A percentile compares a stretch with the other conserved stretches of the same genome.
Conservation (phyloP, 257 asterid genomes). For the Knoxia roxburghii region DNA sequence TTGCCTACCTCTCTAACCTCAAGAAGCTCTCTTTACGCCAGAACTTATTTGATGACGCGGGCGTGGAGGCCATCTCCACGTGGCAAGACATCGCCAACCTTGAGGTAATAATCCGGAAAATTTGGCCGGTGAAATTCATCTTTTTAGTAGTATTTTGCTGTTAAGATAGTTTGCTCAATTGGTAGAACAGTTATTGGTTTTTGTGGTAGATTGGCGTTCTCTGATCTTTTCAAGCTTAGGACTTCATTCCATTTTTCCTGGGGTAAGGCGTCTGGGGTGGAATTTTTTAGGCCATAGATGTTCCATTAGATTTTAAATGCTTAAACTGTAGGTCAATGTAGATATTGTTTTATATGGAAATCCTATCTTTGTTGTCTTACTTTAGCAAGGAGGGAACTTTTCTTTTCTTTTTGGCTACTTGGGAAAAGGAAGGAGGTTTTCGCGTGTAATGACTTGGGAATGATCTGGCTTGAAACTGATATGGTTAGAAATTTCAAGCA, state of each 20-base stretch:
- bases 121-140: background rate
- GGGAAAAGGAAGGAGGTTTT: too few relatives aligned
- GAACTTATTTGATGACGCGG: constrained; percentile 65
- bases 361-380: too few relatives aligned
- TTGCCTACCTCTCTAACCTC: constrained; percentile 62
- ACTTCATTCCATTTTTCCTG: background rate
- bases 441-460: background rate
- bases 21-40: constrained; percentile 88
- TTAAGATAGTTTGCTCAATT: background rate
- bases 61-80: constrained; percentile 57
- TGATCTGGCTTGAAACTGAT: background rate
- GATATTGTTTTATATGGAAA: too few relatives aligned
- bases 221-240: background rate
- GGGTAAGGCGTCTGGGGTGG: background rate
- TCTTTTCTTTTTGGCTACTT: too few relatives aligned
- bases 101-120: constrained; percentile 33
- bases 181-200: background rate
- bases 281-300: background rate
- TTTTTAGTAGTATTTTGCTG: background rate
- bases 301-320: background rate
- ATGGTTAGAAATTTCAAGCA: too few relatives aligned
- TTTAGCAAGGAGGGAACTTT: background rate
- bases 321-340: too few relatives aligned
- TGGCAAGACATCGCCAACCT: constrained; percentile 64
- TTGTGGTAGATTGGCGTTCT: background rate